These are phyloP conservation scores for Mycena vitilis DNA, from an alignment of 768 basidiomycete genomes.

Conservation along the genomic window DNA sequence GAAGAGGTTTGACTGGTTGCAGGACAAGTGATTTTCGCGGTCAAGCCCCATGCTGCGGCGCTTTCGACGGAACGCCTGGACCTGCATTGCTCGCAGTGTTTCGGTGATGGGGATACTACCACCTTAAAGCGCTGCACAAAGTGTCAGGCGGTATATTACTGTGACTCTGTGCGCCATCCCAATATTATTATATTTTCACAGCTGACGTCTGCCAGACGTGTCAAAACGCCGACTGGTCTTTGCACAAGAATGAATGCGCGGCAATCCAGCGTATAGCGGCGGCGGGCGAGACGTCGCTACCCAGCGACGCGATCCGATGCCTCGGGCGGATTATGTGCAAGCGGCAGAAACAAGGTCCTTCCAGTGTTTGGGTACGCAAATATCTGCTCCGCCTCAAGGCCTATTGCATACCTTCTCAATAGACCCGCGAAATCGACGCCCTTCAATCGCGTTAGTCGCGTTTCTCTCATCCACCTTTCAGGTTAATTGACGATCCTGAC, in stretches of 20 bases:
- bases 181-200: neutral
- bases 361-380: constrained; percentile 74
- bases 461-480: neutral
- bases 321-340: constrained; percentile 82
- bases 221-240: constrained; percentile 77
- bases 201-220: constrained; percentile 59
- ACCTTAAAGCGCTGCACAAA: constrained; percentile 77
- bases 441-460: constrained; percentile 80
- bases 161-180: constrained; percentile 67
- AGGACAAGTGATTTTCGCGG: constrained; percentile 72
- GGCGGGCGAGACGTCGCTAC: constrained; percentile 62
- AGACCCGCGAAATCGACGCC: constrained; percentile 73
- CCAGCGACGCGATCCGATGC: constrained; percentile 84
- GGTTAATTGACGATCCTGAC: neutral
- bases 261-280: constrained; percentile 66
- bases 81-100: constrained; percentile 78
- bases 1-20: neutral
- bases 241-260: constrained; percentile 84
- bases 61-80: constrained; percentile 74
- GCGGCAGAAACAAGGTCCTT: constrained; percentile 63
- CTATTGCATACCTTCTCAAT: constrained; percentile 3
- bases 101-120: constrained; percentile 48
- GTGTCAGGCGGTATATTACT: constrained; percentile 82
- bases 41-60: constrained; percentile 70
- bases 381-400: constrained; percentile 16